Base-by-base conservation (phyloP, 2,329 filamentous ascomycete species). In the Penicillium sp. region DNA sequence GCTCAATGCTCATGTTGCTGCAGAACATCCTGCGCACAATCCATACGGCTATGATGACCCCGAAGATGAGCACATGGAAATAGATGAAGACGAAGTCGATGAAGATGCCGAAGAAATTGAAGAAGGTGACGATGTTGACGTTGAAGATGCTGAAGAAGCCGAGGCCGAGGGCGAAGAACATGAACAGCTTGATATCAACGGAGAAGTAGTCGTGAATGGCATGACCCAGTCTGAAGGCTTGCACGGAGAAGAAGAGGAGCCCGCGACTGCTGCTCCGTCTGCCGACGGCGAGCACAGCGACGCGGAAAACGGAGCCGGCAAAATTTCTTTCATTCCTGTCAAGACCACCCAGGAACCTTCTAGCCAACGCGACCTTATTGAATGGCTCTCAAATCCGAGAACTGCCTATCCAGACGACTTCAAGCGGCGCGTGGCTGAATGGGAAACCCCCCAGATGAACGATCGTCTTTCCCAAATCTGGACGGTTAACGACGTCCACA, bases 401-500 rank as follows among this genome's bases (percentile, higher is more conserved):
- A 50, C 44, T 44, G 44, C 46, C 28, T 59, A 47, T 29, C 43
- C 53, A 8, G 59, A 60, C 20, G 54, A 56, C 6, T 59, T 54
- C 35, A 53, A 52, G 23, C 45, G 43, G 15, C 58, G 59, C 9
- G 23, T 51, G 6, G 53, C 49, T 2, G 31, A 52, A 25, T 61
- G 60, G 59, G 53, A 52, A 46, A 48, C 33, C 27, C 6, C 41
- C n/a, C 56, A 60, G 20, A 56, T 68, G 25, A 66, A 69, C 41
- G 52, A 63, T 23, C 67, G 68, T 29, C 58, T 72, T 18, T 53
- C 60, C 8, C 54, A 62, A 27, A 56, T 65, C 40, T 73, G 71
- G 71, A 71, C 65, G 27, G 57, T 73, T 18, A 57, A 73, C 48
- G 57, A 72, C 42, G 62, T 65, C 5, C 46, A 56, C 15, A 61